phyloP scores from a whole-genome alignment of 2,329 filamentous ascomycete species.

The Cyanodermella asteris region DNA sequence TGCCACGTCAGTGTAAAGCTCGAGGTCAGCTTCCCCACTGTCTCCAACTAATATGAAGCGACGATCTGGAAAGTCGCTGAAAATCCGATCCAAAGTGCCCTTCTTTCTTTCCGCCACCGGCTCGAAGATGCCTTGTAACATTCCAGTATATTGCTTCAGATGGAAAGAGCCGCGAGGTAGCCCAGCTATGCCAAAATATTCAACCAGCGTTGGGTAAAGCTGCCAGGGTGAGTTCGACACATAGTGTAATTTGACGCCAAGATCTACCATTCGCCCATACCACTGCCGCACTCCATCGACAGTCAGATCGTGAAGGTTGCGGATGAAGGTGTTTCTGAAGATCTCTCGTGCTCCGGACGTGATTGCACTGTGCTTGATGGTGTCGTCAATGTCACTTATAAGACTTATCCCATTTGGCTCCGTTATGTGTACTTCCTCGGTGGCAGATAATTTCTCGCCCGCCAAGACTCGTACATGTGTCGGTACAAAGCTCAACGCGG shows the following conservation, averaged over 20 bases:
- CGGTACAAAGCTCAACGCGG: conserved; percentile 69
- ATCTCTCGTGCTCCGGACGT: conserved; percentile 73
- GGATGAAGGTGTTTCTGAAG: conserved; percentile 86
- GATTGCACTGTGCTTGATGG: conserved; percentile 88
- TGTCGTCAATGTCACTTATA: conserved; percentile 96
- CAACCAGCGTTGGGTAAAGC: conserved; percentile 70
- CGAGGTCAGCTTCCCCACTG: conserved; percentile 87
- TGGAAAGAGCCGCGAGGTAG: conserved; percentile 80
- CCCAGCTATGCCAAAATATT: conserved; percentile 60
- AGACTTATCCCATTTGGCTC: conserved; percentile 65
- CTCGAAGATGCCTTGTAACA: conserved; percentile 95
- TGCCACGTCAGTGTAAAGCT: conserved; percentile 90
- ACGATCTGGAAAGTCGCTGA: conserved; percentile 72
- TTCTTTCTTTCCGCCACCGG: conserved; percentile 91
- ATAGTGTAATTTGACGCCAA: conserved; percentile 82
- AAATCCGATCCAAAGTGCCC: conserved; percentile 60
- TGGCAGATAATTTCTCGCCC: conserved; percentile 62
- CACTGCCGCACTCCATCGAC: conserved; percentile 77
- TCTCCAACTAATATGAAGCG: conserved; percentile 86
- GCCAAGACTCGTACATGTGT: conserved; percentile 76
- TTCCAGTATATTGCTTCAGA: conserved; percentile 86
- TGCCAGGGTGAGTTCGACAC: conserved; percentile 99
- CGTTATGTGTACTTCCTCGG: conserved; percentile 55
- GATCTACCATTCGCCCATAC: conserved; percentile 55
- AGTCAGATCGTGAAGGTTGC: conserved; percentile 58